Percentiles rank a stretch among this genome's conserved stretches.
Conservation (phyloP, 768 basidiomycete genomes). For the Hygrophoropsis aurantiaca region DNA sequence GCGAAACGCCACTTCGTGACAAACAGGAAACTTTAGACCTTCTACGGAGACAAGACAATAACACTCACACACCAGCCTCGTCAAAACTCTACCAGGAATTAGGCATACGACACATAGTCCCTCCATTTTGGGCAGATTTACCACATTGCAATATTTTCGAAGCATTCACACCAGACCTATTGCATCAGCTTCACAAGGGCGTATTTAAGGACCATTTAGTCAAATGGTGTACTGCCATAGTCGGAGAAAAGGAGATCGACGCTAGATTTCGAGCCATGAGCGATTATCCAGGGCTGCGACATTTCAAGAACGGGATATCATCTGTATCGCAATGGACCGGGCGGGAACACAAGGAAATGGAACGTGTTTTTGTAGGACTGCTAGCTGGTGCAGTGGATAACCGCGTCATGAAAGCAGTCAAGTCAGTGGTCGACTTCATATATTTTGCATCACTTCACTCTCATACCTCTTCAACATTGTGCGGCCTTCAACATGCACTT, state of each 20-base stretch:
- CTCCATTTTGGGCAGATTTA: slow-evolving; percentile 12
- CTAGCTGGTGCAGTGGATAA: slow-evolving; percentile 23
- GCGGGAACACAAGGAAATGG: slow-evolving; percentile 38
- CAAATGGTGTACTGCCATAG: slow-evolving; percentile 29
- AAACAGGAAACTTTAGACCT: neutral
- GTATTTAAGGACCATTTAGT: slow-evolving; percentile 44
- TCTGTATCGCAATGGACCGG: slow-evolving; percentile 43
- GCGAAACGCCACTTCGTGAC: neutral
- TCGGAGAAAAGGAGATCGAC: slow-evolving; percentile 13
- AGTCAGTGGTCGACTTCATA: slow-evolving; percentile 34
- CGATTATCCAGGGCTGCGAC: slow-evolving; percentile 10
- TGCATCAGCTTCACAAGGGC: slow-evolving; percentile 50
- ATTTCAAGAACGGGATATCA: slow-evolving; percentile 45
- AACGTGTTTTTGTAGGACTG: slow-evolving; percentile 31
- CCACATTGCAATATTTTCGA: slow-evolving; percentile 25
- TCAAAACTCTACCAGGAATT: slow-evolving; percentile 9
- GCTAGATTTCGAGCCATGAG: slow-evolving; percentile 12
- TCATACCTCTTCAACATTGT: slow-evolving; percentile 27
- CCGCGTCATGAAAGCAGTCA: slow-evolving; percentile 18
- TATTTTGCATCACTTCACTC: slow-evolving; percentile 27
- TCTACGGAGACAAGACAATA: neutral
- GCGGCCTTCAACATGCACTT: slow-evolving; percentile 19
- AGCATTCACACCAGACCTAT: slow-evolving; percentile 36
- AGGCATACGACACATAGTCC: slow-evolving; percentile 11
- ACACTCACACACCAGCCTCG: neutral